Evolutionary conservation across 495 filamentous ascomycete species (phyloP), one percentile per base, ranked within the genome.

Genomic region (Clavariopsis aquatica): DNA sequence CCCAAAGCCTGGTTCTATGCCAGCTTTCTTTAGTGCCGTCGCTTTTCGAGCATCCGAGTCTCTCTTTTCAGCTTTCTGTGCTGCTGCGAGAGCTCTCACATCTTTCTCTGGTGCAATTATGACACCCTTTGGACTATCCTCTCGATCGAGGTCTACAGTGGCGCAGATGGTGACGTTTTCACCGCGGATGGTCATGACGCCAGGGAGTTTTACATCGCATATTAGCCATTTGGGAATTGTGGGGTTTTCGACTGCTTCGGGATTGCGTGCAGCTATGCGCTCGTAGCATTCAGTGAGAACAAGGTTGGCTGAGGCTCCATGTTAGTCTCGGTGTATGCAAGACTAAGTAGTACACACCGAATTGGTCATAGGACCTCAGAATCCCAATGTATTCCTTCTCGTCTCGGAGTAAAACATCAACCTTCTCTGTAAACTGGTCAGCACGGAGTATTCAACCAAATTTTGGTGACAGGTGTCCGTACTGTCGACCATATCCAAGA

Each of bases 401-500:
- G 76, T 98, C 94, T 57, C 94, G 86, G 56, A 98, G 82, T 10
- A 92, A 84, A 47, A 98, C 81, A 71, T 96, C 82, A 34, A 98
- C 84, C 77, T 98, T 98, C 78, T 98, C 93, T 96, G 76, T 13
- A 36, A 28, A 15, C 4, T 19, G 9, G 15, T 43, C 38, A 22
- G 45, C 46, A 55, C 1, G 36, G 27, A 12, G 10, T 17, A 36
- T 13, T 59, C 20, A 59, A 47, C 23, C 24, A 34, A 38, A 6
- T 41, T 4, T 24, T 4, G 1, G 55, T 7, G 12, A 2, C 31
- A 62, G 45, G 63, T 49, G 17, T 49, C 7, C 89, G 81, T 83
- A 98, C 93, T 98, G 78, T 98, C 94, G 65, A 94, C 97, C 69
- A 98, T 81, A 75, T 98, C 94, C 38, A 98, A 77, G 46, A 98